Percentiles rank a stretch among this genome's conserved stretches.
Evolutionary conservation across 352 stramenopile species (phyloP).

Genomic region (Phytophthora melonis): DNA sequence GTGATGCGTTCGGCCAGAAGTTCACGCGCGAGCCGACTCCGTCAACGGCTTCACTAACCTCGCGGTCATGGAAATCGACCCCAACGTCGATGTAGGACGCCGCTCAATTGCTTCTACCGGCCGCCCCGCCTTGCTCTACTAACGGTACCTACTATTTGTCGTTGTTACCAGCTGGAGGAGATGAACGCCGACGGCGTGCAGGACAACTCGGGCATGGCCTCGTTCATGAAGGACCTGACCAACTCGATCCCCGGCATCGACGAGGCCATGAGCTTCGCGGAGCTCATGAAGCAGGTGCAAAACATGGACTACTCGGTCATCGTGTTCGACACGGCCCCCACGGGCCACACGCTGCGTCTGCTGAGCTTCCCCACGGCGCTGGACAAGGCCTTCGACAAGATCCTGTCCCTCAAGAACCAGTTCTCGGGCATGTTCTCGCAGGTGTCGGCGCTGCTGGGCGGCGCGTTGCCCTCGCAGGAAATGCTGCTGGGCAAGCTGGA

Average conservation of each 20-base stretch:
- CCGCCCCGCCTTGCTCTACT: neutral
- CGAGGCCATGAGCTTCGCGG: constrained; percentile 99
- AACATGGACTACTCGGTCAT: constrained; percentile 98
- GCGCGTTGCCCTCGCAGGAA: constrained; percentile 89
- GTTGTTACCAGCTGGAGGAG: constrained; percentile 72
- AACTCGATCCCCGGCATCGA: constrained; percentile 99
- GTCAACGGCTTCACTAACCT: constrained; percentile 99
- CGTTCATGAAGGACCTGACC: constrained; percentile 97
- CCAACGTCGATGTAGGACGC: constrained; percentile 78
- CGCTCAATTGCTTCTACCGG: neutral
- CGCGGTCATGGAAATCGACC: constrained; percentile 99
- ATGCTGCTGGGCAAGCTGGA: constrained; percentile 97
- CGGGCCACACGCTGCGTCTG: constrained; percentile 97
- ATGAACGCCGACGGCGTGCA: constrained; percentile 84
- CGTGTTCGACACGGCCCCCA: constrained; percentile 98
- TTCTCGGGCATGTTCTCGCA: constrained; percentile 91
- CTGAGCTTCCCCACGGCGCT: constrained; percentile 98
- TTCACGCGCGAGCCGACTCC: constrained; percentile 98
- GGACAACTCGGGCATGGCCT: constrained; percentile 91
- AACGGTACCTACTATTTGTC: neutral
- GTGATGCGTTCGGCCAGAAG: constrained; percentile 99
- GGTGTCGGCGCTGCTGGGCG: constrained; percentile 80
- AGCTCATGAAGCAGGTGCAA: constrained; percentile 99
- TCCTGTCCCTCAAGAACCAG: constrained; percentile 97
- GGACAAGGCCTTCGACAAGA: constrained; percentile 98